Percentiles rank a stretch among this genome's conserved stretches.
Conservation (phyloP, 2,329 filamentous ascomycete genomes). For the Ascochyta pisi region DNA sequence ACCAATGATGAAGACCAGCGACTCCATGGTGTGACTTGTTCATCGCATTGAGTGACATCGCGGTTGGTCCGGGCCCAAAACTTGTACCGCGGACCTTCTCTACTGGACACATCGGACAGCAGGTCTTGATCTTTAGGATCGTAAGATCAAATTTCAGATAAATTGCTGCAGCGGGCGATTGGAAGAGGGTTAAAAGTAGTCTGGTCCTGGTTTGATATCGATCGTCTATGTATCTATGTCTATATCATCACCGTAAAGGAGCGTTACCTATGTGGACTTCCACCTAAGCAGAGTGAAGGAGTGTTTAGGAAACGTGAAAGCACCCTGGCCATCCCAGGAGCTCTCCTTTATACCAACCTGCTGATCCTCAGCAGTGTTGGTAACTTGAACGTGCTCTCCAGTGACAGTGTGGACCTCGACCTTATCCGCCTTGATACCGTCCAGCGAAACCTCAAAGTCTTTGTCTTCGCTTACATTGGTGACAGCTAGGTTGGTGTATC, state of each 20-base stretch:
- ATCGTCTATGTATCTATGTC: neutral
- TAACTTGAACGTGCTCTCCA: conserved; percentile 62
- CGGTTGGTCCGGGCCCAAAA: no score
- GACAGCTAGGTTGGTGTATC: conserved; percentile 70
- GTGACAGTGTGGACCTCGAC: conserved; percentile 70
- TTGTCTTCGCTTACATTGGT: conserved; percentile 72
- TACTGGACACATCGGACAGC: no score
- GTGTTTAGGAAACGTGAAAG: conserved; percentile 71
- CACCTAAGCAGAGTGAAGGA: conserved; percentile 72
- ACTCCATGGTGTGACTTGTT: no score
- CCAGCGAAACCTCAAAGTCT: conserved; percentile 66
- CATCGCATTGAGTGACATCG: no score
- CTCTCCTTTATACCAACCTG: conserved; percentile 67
- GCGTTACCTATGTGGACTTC: conserved; percentile 41
- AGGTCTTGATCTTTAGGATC: no score
- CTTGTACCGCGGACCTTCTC: no score
- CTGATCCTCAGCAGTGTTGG: conserved; percentile 69
- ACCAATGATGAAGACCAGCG: no score
- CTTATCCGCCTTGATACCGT: conserved; percentile 57
- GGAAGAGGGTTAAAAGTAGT: no score
- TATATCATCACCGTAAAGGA: neutral
- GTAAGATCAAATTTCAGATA: no score
- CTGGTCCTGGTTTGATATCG: no score
- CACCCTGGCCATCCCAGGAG: conserved; percentile 68
- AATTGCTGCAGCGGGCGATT: no score